A percentile compares a stretch with the other conserved stretches of the same genome.
phyloP scores from a whole-genome alignment of 306 rosid species.

The Sindora glabra region DNA sequence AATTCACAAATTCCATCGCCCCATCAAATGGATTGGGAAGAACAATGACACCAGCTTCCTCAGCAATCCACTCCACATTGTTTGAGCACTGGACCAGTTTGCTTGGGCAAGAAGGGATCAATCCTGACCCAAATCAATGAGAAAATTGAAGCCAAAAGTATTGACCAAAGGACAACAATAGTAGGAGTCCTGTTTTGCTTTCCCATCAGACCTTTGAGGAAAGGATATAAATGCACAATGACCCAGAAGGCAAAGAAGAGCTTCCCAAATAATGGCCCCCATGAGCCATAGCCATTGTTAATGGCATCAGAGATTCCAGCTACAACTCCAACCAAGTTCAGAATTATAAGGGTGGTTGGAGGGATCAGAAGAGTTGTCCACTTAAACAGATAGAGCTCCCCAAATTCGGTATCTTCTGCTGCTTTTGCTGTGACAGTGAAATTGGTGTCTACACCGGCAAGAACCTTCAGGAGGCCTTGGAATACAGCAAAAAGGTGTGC shows the following conservation, averaged over 20 bases:
- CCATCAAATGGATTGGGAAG: background rate
- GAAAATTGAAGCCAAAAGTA: background rate
- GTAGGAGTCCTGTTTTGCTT: background rate
- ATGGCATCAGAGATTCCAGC: background rate
- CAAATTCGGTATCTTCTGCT: background rate
- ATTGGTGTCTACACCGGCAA: background rate
- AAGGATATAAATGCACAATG: background rate
- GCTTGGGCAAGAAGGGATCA: background rate
- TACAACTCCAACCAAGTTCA: background rate
- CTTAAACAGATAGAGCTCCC: background rate
- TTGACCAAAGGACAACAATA: background rate
- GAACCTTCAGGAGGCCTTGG: background rate
- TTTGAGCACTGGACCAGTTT: background rate
- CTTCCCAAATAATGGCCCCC: background rate
- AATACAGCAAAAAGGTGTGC: background rate
- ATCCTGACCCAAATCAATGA: background rate
- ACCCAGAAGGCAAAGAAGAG: background rate
- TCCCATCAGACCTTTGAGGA: background rate
- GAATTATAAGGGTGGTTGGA: background rate
- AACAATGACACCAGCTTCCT: background rate
- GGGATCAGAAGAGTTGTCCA: background rate
- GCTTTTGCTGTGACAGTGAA: background rate
- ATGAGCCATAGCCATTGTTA: background rate
- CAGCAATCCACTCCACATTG: background rate
- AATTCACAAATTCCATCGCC: background rate